Percentiles rank a stretch among this genome's conserved stretches.
phyloP scores from a whole-genome alignment of 1,139 yeast species.

The Hyphopichia khmerensis region DNA sequence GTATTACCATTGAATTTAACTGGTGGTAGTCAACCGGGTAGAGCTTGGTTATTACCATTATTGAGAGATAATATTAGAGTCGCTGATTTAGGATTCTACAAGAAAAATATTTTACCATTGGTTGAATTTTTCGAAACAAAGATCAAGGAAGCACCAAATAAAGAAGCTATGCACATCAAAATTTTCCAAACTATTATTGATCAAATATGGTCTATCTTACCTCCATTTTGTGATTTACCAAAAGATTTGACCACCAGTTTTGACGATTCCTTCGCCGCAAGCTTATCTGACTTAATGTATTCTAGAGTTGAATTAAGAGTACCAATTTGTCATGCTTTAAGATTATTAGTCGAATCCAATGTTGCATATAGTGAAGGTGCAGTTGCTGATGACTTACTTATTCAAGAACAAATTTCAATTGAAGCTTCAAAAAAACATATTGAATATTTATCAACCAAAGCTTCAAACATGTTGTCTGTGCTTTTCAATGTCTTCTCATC shows the following conservation, averaged over 20 bases:
- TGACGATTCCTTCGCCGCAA: slow-evolving; percentile 74
- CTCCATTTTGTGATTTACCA: slow-evolving; percentile 88
- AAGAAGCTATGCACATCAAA: slow-evolving; percentile 66
- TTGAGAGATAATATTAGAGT: slow-evolving; percentile 81
- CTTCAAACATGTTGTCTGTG: slow-evolving; percentile 79
- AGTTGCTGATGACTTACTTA: slow-evolving; percentile 53
- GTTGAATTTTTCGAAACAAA: slow-evolving; percentile 57
- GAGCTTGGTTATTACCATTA: slow-evolving; percentile 95
- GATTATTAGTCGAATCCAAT: slow-evolving; percentile 76
- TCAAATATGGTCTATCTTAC: slow-evolving; percentile 90
- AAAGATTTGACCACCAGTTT: slow-evolving; percentile 65
- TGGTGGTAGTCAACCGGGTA: slow-evolving; percentile 52
- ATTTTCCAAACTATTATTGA: slow-evolving; percentile 80
- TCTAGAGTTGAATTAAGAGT: slow-evolving; percentile 74
- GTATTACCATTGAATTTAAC: slow-evolving; percentile 76
- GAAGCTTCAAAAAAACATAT: slow-evolving; percentile 56
- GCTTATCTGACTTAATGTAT: slow-evolving; percentile 72
- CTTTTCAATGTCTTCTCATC: slow-evolving; percentile 76
- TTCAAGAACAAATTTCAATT: slow-evolving; percentile 61
- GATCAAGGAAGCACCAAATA: slow-evolving; percentile 39
- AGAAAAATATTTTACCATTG: slow-evolving; percentile 64
- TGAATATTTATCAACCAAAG: slow-evolving; percentile 60
- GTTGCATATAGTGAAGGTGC: slow-evolving; percentile 61
- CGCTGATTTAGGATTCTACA: slow-evolving; percentile 67
- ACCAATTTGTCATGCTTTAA: slow-evolving; percentile 76